Evolutionary conservation across 1,284 basidiomycete genomes (phyloP).

Genomic region (Tausonia pullulans): DNA sequence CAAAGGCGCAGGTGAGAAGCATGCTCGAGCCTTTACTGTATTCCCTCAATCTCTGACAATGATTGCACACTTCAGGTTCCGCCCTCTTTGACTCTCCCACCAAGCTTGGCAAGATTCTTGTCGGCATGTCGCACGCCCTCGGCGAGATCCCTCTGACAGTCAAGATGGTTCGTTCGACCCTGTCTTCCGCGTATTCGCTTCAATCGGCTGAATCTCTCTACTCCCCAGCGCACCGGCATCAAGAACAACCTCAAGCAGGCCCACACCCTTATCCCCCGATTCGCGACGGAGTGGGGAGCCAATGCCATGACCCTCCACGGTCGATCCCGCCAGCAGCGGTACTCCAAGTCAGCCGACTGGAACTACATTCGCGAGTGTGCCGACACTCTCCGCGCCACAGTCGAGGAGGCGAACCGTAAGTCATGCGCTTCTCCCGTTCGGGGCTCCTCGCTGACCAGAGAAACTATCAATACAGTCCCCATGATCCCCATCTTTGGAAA

Average conservation of each 20-base stretch:
- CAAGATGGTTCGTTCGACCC: slow-evolving; percentile 47
- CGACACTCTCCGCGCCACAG: slow-evolving; percentile 57
- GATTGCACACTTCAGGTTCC: neutral
- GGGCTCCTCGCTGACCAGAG: neutral
- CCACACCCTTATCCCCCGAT: slow-evolving; percentile 80
- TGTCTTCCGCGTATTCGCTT: neutral
- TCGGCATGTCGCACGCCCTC: slow-evolving; percentile 83
- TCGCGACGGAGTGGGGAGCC: slow-evolving; percentile 67
- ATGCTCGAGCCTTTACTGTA: neutral
- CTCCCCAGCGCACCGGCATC: slow-evolving; percentile 61
- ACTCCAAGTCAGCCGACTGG: slow-evolving; percentile 76
- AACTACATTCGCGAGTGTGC: slow-evolving; percentile 49
- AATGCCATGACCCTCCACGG: slow-evolving; percentile 82
- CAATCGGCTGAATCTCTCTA: neutral
- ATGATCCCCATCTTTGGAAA: slow-evolving; percentile 90
- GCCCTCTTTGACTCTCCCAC: slow-evolving; percentile 70
- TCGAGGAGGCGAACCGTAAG: slow-evolving; percentile 59
- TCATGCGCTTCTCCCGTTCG: neutral
- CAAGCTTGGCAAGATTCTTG: slow-evolving; percentile 72
- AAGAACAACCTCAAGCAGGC: slow-evolving; percentile 74
- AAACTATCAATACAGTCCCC: slow-evolving; percentile 43
- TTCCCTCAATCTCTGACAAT: slow-evolving; percentile 22
- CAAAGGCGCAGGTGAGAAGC: slow-evolving; percentile 56
- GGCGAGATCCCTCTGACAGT: slow-evolving; percentile 92
- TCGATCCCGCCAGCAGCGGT: slow-evolving; percentile 79